Evolutionary conservation across 129 eudicot species (phyloP), one percentile per base, ranked within the genome.

Genomic region (Flaveria brownii): DNA sequence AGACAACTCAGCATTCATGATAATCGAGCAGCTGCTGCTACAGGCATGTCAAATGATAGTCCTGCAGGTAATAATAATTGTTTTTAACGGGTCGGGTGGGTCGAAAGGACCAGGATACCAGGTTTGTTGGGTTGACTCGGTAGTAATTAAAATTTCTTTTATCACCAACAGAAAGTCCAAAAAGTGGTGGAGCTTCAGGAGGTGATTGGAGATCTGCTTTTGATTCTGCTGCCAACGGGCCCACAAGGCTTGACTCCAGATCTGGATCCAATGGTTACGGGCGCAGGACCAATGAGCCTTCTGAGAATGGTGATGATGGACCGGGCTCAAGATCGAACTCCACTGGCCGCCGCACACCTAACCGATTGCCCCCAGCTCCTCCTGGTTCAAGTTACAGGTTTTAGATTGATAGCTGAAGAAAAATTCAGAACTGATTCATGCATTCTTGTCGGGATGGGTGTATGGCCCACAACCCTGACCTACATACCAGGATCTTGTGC

Each of bases 121-220:
- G 17, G 5, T 18, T 22, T 16, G 33, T 54, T 54, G 20, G 50
- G 50, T 36, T 54, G 18, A 13, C 77, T 16, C 3, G 2, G 26
- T 28, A 14, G 20, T 63, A 30, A 63, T 63, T 36, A 4, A 17
- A 52, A 28, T 14, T 5, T 9, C 45, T 43, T 50, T 6, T 51
- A 62, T n/a, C 11, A 61, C 43, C 12, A 74, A 57, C 94, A 95
- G 99, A 95, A 77, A 91, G 97, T 59, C 97, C 96, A 47, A 89
- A 84, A 80, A 77, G 91, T 5, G 43, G 71, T 30, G 91, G 93
- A 22, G 64, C 88, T 13, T 77, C 96, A 12, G 97, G 97, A 49
- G 99, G 93, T 70, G 99, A 95, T 54, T 95, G 99, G 99, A 95
- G 99, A 87, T 85, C 96, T 80, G 99, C 99, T 68, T 95, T 95